A percentile compares a stretch with the other conserved stretches of the same genome.
These are phyloP conservation scores for Cercophora sp. DNA, from an alignment of 495 filamentous ascomycete genomes.

Conservation along the genomic window DNA sequence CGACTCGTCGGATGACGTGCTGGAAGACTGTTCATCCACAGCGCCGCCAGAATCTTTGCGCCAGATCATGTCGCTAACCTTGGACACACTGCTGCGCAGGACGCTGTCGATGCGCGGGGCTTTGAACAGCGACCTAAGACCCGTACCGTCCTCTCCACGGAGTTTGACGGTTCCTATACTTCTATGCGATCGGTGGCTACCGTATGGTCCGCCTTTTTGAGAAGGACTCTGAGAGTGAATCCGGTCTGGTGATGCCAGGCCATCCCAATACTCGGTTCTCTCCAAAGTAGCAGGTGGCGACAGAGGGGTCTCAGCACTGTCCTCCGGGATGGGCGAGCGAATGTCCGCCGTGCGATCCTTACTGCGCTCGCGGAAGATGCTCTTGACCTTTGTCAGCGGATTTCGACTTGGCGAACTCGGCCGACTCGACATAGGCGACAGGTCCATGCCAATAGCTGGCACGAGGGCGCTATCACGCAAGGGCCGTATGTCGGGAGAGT, in stretches of 20 bases:
- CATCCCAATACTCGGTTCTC: constrained; percentile 21
- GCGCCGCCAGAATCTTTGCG: constrained; percentile 33
- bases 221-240: constrained; percentile 36
- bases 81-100: constrained; percentile 45
- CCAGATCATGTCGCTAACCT: constrained; percentile 47
- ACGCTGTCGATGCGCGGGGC: constrained; percentile 46
- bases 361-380: constrained; percentile 46
- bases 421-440: constrained; percentile 40
- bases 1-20: constrained; percentile 38
- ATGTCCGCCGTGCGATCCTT: constrained; percentile 31
- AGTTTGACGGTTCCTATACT: constrained; percentile 35
- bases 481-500: constrained; percentile 32
- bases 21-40: constrained; percentile 24
- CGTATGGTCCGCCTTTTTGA: constrained; percentile 30
- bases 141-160: constrained; percentile 37
- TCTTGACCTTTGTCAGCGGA: constrained; percentile 42
- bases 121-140: constrained; percentile 41
- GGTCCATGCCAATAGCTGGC: constrained; percentile 39
- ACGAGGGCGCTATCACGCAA: constrained; percentile 27
- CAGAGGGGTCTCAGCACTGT: constrained; percentile 10
- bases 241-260: constrained; percentile 26
- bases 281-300: constrained; percentile 13
- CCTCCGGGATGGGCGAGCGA: constrained; percentile 22
- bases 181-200: constrained; percentile 37
- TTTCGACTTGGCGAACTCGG: constrained; percentile 42